A percentile compares a stretch with the other conserved stretches of the same genome.
Evolutionary conservation across 2,329 filamentous ascomycete species (phyloP).

Genomic region (Alternaria arbusti): DNA sequence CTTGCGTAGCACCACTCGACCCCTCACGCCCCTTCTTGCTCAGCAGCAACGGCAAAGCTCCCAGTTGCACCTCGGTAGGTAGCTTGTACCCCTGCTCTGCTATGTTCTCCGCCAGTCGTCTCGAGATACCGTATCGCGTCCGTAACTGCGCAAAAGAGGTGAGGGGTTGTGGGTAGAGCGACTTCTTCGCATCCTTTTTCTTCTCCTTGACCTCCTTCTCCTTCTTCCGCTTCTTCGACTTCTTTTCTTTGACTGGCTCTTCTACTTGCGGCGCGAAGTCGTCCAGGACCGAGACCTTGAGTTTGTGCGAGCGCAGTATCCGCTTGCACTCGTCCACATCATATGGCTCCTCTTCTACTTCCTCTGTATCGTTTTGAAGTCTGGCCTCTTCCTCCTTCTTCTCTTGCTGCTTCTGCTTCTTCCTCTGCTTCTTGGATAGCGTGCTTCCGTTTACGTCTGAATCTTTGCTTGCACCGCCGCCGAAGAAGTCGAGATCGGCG

Average conservation of each 20-base stretch:
- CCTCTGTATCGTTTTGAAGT: slow-evolving; percentile 4
- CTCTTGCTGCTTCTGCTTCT: slow-evolving; percentile 17
- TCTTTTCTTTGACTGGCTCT: slow-evolving; percentile 60
- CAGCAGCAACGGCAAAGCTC: slow-evolving; percentile 79
- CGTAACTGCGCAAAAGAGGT: slow-evolving; percentile 76
- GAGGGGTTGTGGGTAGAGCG: slow-evolving; percentile 80
- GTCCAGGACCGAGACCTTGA: slow-evolving; percentile 82
- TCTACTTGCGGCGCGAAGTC: slow-evolving; percentile 45
- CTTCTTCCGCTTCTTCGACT: slow-evolving; percentile 60
- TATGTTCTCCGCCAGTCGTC: slow-evolving; percentile 78
- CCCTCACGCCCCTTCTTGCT: slow-evolving; percentile 45
- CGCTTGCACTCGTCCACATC: slow-evolving; percentile 75
- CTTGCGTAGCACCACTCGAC: slow-evolving; percentile 42
- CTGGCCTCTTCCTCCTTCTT: slow-evolving; percentile 6
- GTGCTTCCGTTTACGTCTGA: slow-evolving; percentile 8
- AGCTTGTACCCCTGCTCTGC: slow-evolving; percentile 81
- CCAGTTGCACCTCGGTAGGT: slow-evolving; percentile 94
- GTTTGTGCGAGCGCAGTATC: slow-evolving; percentile 77
- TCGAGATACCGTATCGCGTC: slow-evolving; percentile 73
- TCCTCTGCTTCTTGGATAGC: slow-evolving; percentile 23
- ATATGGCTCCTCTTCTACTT: slow-evolving; percentile 46
- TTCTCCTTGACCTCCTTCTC: slow-evolving; percentile 47
- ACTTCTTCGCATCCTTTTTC: slow-evolving; percentile 61
- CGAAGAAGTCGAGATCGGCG: slow-evolving; percentile 55
- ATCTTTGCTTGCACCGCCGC: slow-evolving; percentile 23